Evolutionary conservation across 1,139 yeast genomes (phyloP), one percentile per base, ranked within the genome.

Genomic region (Taphrina betulina): DNA sequence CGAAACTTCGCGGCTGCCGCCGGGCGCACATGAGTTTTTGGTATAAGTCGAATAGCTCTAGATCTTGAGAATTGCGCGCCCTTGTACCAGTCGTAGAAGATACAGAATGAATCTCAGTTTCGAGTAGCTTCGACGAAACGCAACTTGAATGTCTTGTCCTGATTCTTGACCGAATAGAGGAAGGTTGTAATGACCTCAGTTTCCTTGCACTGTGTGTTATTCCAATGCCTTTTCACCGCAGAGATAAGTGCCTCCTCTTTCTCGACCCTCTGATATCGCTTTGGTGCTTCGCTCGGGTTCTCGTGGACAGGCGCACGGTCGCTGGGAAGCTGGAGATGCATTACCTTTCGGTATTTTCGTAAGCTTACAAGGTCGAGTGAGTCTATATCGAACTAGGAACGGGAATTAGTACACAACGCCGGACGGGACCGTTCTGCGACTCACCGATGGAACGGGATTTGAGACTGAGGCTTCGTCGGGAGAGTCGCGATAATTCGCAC

Each of bases 131-230:
- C 48, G 23, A 29, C 38, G 34, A 50, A 50, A 16, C 54, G 45
- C 41, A 50, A 31, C 34, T 50, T 50, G 54, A 50, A 50, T 12
- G 54, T 38, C 28, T 35, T 41, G 29, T 50, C 54, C 20, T 50
- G 54, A 50, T 50, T 50, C 31, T 40, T 41, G 38, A 40, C 35
- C 10, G 46, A 29, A 41, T 50, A 50, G 34, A 50, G 12, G 34
- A 50, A 50, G 3, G 46, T 31, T 10, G 44, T 42, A 17, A 50
- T 40, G 26, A 42, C 54, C 4, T 50, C 54, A n/a, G 36, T 50
- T 26, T 50, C 54, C 34, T 50, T 50, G 41, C 44, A 38, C 17
- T 38, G 54, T 8, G 44, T 41, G 3, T 38, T 22, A 8, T 22
- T 23, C 54, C 54, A 50, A 26, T 50, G 54, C 8, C 54, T 41